Conservation (phyloP, 2,329 filamentous ascomycete species). For the Ceratocystis destructans region DNA sequence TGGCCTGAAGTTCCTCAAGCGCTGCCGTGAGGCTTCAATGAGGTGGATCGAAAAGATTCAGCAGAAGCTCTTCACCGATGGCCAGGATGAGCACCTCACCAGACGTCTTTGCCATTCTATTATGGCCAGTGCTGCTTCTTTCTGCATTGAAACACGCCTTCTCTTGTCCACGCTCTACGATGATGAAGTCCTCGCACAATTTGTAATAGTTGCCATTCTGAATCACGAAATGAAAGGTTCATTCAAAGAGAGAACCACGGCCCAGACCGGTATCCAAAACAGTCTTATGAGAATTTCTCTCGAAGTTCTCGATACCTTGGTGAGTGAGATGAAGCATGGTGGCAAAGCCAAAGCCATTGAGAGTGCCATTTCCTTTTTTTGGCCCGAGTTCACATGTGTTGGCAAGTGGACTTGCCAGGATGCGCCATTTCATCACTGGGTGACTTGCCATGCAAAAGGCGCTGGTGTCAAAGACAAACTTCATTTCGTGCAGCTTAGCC, state of each 20-base stretch:
- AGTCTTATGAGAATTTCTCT: too few relatives aligned
- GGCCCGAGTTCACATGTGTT: neutral
- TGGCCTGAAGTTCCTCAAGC: conserved; percentile 26
- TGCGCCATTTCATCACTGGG: neutral
- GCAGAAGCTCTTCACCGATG: conserved; percentile 21
- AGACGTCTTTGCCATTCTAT: conserved; percentile 29
- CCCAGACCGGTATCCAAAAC: too few relatives aligned
- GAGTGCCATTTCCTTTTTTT: neutral
- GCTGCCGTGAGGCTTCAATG: conserved; percentile 26
- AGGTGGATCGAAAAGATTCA: conserved; percentile 30
- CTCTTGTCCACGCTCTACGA: neutral
- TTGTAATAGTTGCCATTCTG: neutral
- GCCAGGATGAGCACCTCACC: conserved; percentile 25
- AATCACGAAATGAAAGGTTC: neutral
- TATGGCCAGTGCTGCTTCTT: neutral
- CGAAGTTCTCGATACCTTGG: neutral
- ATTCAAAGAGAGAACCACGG: neutral
- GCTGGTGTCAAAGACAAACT: neutral
- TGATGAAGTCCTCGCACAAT: neutral
- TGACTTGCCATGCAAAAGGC: neutral
- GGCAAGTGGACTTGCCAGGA: neutral
- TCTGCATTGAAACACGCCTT: neutral
- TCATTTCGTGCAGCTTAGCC: conserved; percentile 27
- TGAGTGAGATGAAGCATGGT: neutral
- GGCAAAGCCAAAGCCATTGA: neutral